A percentile compares a stretch with the other conserved stretches of the same genome.
Evolutionary conservation across 306 rosid genomes (phyloP).

Genomic region (Cicer pinnatifidum): DNA sequence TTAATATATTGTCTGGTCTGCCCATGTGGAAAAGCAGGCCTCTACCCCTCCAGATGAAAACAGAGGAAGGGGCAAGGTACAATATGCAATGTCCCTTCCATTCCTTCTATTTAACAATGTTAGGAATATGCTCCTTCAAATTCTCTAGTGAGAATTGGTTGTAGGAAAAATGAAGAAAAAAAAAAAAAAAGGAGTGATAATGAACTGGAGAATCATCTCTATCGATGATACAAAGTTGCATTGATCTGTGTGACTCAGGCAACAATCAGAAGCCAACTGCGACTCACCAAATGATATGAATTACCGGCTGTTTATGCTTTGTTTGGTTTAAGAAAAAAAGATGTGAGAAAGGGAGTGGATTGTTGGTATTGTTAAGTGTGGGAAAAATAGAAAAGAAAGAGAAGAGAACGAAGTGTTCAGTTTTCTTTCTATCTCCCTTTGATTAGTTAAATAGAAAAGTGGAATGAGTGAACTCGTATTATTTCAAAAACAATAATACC

Average conservation of each 20-base stretch:
- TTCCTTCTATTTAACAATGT: no score
- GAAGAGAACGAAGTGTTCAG: slow-evolving; percentile 1
- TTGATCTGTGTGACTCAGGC: not conserved
- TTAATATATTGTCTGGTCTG: not conserved
- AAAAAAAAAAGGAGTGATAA: not conserved
- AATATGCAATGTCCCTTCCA: no score
- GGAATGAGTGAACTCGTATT: not conserved
- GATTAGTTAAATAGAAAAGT: not conserved
- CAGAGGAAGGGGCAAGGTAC: slow-evolving; percentile 7
- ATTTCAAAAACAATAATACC: slow-evolving; percentile 1
- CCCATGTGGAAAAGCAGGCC: slow-evolving; percentile 24
- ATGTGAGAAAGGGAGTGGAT: slow-evolving; percentile 1
- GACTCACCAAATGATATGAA: slow-evolving; percentile 11
- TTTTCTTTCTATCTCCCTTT: not conserved
- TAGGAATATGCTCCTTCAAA: no score
- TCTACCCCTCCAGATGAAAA: slow-evolving; percentile 6
- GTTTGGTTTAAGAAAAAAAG: not conserved
- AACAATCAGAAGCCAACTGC: slow-evolving; percentile 19
- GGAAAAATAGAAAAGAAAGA: not conserved
- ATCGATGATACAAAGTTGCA: slow-evolving; percentile 2
- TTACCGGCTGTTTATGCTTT: not conserved
- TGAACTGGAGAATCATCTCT: not conserved
- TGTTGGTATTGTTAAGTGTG: not conserved
- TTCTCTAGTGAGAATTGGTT: no score
- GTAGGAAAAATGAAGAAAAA: not conserved